These are phyloP conservation scores for Henckelia pumila DNA, from an alignment of 257 asterid species.

Conservation along the genomic window DNA sequence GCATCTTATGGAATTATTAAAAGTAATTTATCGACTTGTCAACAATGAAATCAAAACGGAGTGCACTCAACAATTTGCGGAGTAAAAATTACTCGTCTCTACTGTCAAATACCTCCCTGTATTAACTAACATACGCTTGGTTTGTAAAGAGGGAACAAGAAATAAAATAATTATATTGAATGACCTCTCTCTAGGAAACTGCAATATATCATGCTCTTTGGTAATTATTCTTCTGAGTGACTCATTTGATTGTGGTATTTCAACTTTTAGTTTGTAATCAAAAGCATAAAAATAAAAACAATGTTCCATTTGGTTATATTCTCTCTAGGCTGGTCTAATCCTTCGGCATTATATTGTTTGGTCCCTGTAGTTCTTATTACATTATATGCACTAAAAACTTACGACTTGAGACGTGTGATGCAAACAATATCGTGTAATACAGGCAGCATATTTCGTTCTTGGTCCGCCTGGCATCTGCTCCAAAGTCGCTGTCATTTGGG, in stretches of 20 bases:
- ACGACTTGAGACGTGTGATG: neutral
- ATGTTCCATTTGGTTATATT: too few relatives aligned
- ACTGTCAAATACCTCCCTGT: too few relatives aligned
- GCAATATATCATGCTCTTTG: neutral
- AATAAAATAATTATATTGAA: neutral
- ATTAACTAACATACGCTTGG: neutral
- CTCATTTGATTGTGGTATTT: neutral
- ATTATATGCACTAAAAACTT: constrained; percentile 4
- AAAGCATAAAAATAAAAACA: neutral
- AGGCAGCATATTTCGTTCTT: constrained; percentile 68
- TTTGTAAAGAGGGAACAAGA: neutral
- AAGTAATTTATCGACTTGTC: too few relatives aligned
- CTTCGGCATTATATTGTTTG: constrained; percentile 16
- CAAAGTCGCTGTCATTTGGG: constrained; percentile 70
- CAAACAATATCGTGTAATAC: constrained; percentile 30
- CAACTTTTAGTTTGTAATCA: neutral
- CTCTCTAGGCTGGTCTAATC: neutral
- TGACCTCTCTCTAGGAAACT: neutral
- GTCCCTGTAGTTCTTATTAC: neutral
- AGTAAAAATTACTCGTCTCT: too few relatives aligned
- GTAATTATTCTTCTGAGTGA: neutral
- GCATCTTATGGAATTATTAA: too few relatives aligned
- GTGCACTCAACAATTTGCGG: too few relatives aligned
- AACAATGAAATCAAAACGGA: too few relatives aligned
- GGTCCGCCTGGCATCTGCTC: constrained; percentile 52